phyloP scores from a whole-genome alignment of 2,329 filamentous ascomycete genomes.

The Harringtonia aguacate region DNA sequence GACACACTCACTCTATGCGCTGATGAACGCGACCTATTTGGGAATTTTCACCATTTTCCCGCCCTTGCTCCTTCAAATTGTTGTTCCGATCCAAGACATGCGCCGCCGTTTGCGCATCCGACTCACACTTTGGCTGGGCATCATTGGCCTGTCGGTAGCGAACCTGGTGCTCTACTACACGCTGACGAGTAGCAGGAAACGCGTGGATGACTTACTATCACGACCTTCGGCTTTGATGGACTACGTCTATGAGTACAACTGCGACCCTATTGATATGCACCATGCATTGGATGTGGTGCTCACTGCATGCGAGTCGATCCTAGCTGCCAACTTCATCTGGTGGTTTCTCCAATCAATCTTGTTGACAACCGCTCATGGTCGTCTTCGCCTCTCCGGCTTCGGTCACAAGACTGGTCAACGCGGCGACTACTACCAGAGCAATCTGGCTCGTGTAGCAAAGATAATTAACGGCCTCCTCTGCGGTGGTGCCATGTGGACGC shows the following conservation, averaged over 20 bases:
- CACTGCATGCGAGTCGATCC: no score
- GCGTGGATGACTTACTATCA: background rate
- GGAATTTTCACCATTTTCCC: conserved; percentile 13
- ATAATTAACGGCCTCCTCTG: conserved; percentile 11
- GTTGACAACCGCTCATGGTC: no score
- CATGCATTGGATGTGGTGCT: no score
- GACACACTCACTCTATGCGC: conserved; percentile 12
- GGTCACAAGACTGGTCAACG: background rate
- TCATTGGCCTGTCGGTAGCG: conserved; percentile 10
- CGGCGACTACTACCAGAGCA: conserved; percentile 1
- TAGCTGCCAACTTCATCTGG: no score
- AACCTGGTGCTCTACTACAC: conserved; percentile 11
- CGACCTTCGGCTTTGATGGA: conserved; percentile 1
- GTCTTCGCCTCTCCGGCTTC: no score
- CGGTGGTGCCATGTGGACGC: conserved; percentile 17
- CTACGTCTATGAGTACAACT: conserved; percentile 3
- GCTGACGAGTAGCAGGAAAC: background rate
- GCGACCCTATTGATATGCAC: no score
- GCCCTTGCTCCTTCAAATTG: conserved; percentile 12
- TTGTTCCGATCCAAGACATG: conserved; percentile 7
- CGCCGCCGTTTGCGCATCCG: conserved; percentile 11
- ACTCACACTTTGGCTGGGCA: conserved; percentile 12
- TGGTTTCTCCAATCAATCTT: no score
- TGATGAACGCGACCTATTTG: conserved; percentile 13
- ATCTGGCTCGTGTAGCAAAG: conserved; percentile 1